Percentiles rank a stretch among this genome's conserved stretches.
Evolutionary conservation across 495 filamentous ascomycete species (phyloP).

Genomic region (Aspergillus steynii): DNA sequence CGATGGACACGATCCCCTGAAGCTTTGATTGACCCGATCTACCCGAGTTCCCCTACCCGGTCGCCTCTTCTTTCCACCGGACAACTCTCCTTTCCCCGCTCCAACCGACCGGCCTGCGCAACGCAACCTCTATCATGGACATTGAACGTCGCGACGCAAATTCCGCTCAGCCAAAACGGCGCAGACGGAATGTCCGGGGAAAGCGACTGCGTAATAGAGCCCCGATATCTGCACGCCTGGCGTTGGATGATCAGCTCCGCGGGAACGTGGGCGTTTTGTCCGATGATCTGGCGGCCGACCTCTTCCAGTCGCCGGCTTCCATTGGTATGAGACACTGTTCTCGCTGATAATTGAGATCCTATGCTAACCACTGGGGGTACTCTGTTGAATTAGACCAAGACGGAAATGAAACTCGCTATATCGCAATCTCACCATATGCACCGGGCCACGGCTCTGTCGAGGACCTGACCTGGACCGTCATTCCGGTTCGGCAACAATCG

Average conservation of each 20-base stretch:
- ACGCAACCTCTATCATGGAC: slow-evolving; percentile 31
- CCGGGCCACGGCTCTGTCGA: slow-evolving; percentile 61
- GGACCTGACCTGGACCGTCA: slow-evolving; percentile 75
- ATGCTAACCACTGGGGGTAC: slow-evolving; percentile 7
- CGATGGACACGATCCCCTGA: slow-evolving; percentile 10
- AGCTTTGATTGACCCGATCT: slow-evolving; percentile 9
- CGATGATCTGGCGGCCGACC: slow-evolving; percentile 77
- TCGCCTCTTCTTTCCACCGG: background rate
- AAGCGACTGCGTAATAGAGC: slow-evolving; percentile 53
- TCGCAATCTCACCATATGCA: slow-evolving; percentile 81
- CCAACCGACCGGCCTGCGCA: slow-evolving; percentile 14
- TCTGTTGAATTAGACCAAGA: slow-evolving; percentile 17
- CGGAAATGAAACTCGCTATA: slow-evolving; percentile 51
- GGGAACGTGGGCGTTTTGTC: slow-evolving; percentile 87
- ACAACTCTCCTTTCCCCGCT: slow-evolving; percentile 11
- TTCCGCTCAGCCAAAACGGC: slow-evolving; percentile 45
- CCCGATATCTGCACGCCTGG: slow-evolving; percentile 62
- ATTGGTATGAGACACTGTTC: slow-evolving; percentile 30
- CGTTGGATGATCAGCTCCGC: slow-evolving; percentile 78
- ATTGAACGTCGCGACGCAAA: slow-evolving; percentile 35
- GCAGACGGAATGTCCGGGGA: slow-evolving; percentile 33
- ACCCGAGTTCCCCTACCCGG: background rate
- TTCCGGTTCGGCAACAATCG: slow-evolving; percentile 69
- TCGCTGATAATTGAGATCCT: background rate
- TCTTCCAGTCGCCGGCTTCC: slow-evolving; percentile 63